Evolutionary conservation across 2,329 filamentous ascomycete genomes (phyloP), one percentile per base, ranked within the genome.

Genomic region (Beauveria medogensis): DNA sequence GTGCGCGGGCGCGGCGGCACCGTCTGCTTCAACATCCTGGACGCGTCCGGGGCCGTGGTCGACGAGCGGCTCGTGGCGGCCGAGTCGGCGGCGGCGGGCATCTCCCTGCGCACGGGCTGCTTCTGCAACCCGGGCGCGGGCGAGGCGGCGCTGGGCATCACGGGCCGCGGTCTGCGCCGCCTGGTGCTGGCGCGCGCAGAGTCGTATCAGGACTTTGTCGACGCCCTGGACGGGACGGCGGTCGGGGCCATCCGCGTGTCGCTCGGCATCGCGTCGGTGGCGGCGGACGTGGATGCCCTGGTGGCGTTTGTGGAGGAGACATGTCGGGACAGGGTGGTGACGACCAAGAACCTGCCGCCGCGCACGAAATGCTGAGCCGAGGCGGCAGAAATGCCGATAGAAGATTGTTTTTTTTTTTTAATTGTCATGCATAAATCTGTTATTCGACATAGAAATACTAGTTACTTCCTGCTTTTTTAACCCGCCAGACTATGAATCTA

Each of bases 121-220:
- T 77, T 77, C 63, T 77, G 75, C 62, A 77, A 77, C 44, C 75
- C 75, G 0, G 75, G 75, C 3, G 75, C 68, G 0, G 72, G 71
- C 18, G 74, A 76, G 65, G 64, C 65, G 1, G 73, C 73, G 0
- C 67, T 76, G 18, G 69, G 66, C 2, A 53, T 75, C n/a, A 62
- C 66, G 18, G 59, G 58, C 2, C 54, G 61, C 20, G 55, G 61
- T 12, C 44, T 69, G 22, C 22, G 40, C 3, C 34, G 55, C 0
- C 50, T 71, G 22, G 65, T 61, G 47, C 63, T 46, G 16, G 26
- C 48, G 2, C 58, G 60, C 28, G 62, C 43, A 28, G 48, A 26
- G n/a, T 65, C 61, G 9, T 22, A 69, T 24, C 67, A 72, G 6
- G 63, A 69, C n/a, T 63, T 68, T n/a, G 24, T 68, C 1, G 51